A percentile compares a stretch with the other conserved stretches of the same genome.
phyloP scores from a whole-genome alignment of 306 rosid species.

The Arachis stenosperma region DNA sequence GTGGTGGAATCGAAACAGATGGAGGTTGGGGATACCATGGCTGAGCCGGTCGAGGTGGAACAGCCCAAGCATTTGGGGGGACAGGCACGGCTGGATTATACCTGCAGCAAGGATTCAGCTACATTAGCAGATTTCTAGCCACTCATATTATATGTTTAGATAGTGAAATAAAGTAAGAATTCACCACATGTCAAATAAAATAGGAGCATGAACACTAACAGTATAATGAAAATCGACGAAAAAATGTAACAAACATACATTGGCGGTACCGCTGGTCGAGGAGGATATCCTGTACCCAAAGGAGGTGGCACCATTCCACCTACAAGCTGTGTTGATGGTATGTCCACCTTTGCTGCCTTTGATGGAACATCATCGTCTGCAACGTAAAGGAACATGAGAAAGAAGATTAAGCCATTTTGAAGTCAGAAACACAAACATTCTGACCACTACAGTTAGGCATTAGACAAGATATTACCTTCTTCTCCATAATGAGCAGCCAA shows the following conservation, averaged over 20 bases:
- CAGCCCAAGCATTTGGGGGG: slow-evolving; percentile 73
- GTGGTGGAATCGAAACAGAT: slow-evolving; percentile 70
- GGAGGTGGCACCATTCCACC: slow-evolving; percentile 75
- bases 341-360: slow-evolving; percentile 77
- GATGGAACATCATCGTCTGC: slow-evolving; percentile 79
- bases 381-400: slow-evolving; percentile 33
- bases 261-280: slow-evolving; percentile 68
- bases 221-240: background rate
- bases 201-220: background rate
- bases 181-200: slow-evolving; percentile 9
- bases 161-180: slow-evolving; percentile 3
- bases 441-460: background rate
- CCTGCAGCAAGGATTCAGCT: slow-evolving; percentile 49
- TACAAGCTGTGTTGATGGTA: slow-evolving; percentile 60
- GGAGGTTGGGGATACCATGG: slow-evolving; percentile 85
- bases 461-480: slow-evolving; percentile 58
- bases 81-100: slow-evolving; percentile 65
- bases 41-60: slow-evolving; percentile 77
- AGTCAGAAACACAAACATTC: background rate
- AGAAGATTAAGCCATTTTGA: slow-evolving; percentile 19
- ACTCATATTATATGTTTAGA: slow-evolving; percentile 1
- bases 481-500: slow-evolving; percentile 98
- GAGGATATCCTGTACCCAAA: slow-evolving; percentile 75
- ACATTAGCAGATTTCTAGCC: background rate
- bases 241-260: slow-evolving; percentile 59